These are phyloP conservation scores for Cercospora janseana DNA, from an alignment of 2,329 filamentous ascomycete genomes.

Conservation along the genomic window DNA sequence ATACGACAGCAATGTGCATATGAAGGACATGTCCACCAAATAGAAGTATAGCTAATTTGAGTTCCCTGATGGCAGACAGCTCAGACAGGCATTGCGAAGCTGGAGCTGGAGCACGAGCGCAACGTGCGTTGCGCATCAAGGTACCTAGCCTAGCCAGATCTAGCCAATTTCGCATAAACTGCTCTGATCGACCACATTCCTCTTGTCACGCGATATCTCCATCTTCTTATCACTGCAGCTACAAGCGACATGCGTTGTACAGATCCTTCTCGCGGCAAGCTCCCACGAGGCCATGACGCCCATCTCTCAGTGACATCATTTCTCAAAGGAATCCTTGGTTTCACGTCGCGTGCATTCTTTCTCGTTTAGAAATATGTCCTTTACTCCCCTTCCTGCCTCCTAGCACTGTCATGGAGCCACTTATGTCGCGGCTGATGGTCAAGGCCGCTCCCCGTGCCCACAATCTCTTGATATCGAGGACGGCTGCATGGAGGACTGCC, in stretches of 20 bases:
- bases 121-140: too few species aligned
- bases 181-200: too few species aligned
- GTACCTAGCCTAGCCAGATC: too few species aligned
- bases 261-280: slow-evolving; percentile 1
- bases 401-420: slow-evolving; percentile 29
- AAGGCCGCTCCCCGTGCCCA: slow-evolving; percentile 27
- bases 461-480: slow-evolving; percentile 3
- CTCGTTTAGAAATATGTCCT: neutral
- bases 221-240: neutral
- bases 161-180: too few species aligned
- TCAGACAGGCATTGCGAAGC: slow-evolving; percentile 4
- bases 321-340: neutral
- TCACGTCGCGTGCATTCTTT: slow-evolving; percentile 2
- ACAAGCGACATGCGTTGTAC: neutral
- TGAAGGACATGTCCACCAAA: slow-evolving; percentile 7
- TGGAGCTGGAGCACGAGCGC: slow-evolving; percentile 6
- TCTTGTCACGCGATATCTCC: neutral
- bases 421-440: slow-evolving; percentile 31
- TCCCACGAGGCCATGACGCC: slow-evolving; percentile 1
- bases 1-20: slow-evolving; percentile 15
- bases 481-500: slow-evolving; percentile 19
- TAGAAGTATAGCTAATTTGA: neutral
- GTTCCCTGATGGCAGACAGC: neutral
- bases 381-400: neutral
- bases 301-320: slow-evolving; percentile 2